Evolutionary conservation across 176 grass and related monocot species (phyloP).

Genomic region (Aegilops speltoides): DNA sequence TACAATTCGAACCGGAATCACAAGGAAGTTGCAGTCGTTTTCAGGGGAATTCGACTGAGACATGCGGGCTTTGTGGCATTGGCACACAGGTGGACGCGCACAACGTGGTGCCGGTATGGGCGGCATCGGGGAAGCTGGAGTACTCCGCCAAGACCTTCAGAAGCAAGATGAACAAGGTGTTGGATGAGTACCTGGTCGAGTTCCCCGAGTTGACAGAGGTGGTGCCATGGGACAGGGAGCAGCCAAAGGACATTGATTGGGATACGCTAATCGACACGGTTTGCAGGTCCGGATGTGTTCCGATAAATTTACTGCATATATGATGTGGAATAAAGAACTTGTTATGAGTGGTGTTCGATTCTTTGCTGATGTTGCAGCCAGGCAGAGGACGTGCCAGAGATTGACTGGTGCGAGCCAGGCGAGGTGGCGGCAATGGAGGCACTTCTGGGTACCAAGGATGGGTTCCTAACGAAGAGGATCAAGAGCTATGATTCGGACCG

Average conservation of each 20-base stretch:
- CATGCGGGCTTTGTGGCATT: not conserved
- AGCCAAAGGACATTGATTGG: constrained; percentile 58
- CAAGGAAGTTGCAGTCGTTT: not conserved
- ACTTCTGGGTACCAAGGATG: constrained; percentile 64
- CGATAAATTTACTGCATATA: not conserved
- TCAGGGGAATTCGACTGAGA: not conserved
- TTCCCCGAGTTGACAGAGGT: constrained; percentile 44
- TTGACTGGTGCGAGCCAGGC: constrained; percentile 79
- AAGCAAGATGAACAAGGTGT: constrained; percentile 58
- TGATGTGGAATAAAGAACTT: not conserved
- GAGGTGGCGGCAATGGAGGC: constrained; percentile 64
- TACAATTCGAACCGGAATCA: not conserved
- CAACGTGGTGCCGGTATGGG: constrained; percentile 83
- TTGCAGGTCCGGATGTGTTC: constrained; percentile 37
- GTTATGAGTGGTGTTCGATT: not conserved
- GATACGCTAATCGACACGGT: constrained; percentile 49
- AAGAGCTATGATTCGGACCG: constrained; percentile 66
- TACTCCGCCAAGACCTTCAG: constrained; percentile 82
- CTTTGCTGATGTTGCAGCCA: constrained; percentile 45
- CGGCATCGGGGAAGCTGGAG: constrained; percentile 70
- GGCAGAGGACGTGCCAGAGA: constrained; percentile 73
- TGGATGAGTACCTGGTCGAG: constrained; percentile 76
- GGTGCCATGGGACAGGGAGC: constrained; percentile 45
- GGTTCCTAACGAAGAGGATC: constrained; percentile 80
- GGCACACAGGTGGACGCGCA: constrained; percentile 72